A percentile compares a stretch with the other conserved stretches of the same genome.
Conservation (phyloP, 2,329 filamentous ascomycete genomes). For the Thermoascus crustaceus region DNA sequence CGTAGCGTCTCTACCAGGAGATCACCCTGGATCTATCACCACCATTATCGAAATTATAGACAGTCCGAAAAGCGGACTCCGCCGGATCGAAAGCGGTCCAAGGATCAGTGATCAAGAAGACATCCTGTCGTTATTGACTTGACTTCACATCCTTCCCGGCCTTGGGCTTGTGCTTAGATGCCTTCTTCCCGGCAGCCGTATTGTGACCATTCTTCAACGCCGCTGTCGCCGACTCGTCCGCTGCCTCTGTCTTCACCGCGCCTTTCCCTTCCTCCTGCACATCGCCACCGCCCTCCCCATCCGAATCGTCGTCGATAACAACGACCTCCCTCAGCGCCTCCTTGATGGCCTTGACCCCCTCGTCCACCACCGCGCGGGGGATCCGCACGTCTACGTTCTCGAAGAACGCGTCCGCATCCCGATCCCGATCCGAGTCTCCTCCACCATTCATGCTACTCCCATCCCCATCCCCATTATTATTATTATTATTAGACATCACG, state of each 20-base stretch:
- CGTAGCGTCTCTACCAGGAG: too few relatives aligned
- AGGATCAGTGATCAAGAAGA: background rate
- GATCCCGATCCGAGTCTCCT: conserved; percentile 3
- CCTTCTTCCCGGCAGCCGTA: conserved; percentile 18
- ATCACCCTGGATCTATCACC: too few relatives aligned
- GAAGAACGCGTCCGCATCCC: conserved; percentile 19
- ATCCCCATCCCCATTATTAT: conserved; percentile 15
- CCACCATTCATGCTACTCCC: background rate
- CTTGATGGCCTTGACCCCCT: conserved; percentile 44
- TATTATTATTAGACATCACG: conserved; percentile 7
- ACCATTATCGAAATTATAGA: too few relatives aligned
- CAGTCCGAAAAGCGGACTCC: too few relatives aligned
- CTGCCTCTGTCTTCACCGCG: conserved; percentile 9
- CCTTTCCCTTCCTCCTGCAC: background rate
- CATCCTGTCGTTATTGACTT: background rate
- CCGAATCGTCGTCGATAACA: conserved; percentile 32
- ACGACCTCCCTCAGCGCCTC: conserved; percentile 45
- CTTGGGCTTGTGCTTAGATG: conserved; percentile 15
- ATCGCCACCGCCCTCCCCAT: conserved; percentile 7
- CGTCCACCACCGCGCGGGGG: conserved; percentile 41
- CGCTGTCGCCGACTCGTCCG: conserved; percentile 7
- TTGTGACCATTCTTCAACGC: conserved; percentile 15
- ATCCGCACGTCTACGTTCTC: conserved; percentile 40
- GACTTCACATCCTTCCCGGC: conserved; percentile 15
- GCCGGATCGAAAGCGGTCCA: too few relatives aligned